Evolutionary conservation across 202 grass and related monocot genomes (phyloP).

Genomic region (Alloteropsis angusta): DNA sequence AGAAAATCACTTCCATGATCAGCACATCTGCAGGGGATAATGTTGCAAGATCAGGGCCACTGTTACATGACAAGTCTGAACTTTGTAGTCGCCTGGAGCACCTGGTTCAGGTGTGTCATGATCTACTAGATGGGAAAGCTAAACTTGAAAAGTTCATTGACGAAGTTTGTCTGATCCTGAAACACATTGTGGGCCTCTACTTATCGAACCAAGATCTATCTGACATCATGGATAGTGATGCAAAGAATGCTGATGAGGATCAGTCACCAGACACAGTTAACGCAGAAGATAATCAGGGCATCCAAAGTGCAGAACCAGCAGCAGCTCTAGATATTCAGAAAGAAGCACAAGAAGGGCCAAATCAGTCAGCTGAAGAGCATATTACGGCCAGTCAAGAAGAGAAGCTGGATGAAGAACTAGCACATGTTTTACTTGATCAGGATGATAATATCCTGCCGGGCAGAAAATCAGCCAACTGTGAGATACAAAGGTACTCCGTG

Average conservation of each 20-base stretch:
- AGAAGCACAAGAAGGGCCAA: background rate
- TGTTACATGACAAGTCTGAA: constrained; percentile 14
- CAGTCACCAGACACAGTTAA: background rate
- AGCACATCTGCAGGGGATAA: constrained; percentile 9
- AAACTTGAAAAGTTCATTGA: constrained; percentile 24
- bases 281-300: background rate
- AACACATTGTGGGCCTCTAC: constrained; percentile 23
- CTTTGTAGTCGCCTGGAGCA: constrained; percentile 9
- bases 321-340: background rate
- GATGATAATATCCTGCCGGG: background rate
- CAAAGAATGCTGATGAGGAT: constrained; percentile 18
- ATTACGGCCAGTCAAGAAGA: background rate
- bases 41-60: background rate
- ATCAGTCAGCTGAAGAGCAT: background rate
- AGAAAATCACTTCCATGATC: constrained; percentile 17
- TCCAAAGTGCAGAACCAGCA: background rate
- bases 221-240: background rate
- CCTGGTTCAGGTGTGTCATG: constrained; percentile 32
- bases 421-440: background rate
- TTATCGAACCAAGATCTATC: background rate
- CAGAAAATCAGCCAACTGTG: constrained; percentile 21
- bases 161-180: constrained; percentile 30
- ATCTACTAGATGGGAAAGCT: constrained; percentile 21
- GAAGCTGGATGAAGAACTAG: constrained; percentile 14
- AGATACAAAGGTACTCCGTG: constrained; percentile 50